These are phyloP conservation scores for Starmerella khaoyaiensis DNA, from an alignment of 805 yeast genomes.

Conservation along the genomic window DNA sequence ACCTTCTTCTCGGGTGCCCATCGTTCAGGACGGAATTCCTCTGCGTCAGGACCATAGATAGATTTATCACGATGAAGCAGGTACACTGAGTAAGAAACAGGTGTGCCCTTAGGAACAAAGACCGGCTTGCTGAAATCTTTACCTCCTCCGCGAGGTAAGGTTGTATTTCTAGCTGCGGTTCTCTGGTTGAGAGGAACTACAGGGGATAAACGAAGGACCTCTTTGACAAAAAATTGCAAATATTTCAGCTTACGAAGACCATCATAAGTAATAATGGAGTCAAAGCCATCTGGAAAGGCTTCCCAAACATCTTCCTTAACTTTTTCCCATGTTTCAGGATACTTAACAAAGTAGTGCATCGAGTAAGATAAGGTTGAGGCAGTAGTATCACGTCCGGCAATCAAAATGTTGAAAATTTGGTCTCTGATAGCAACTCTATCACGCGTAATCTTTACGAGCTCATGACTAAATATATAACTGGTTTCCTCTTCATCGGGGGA, in stretches of 20 bases:
- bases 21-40: constrained; percentile 35
- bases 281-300: constrained; percentile 21
- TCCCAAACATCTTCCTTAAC: constrained; percentile 25
- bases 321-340: constrained; percentile 30
- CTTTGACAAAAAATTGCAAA: constrained; percentile 34
- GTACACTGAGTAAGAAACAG: constrained; percentile 30
- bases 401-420: constrained; percentile 35
- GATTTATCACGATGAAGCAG: constrained; percentile 32
- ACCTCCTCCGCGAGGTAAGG: constrained; percentile 42
- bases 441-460: constrained; percentile 35
- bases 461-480: constrained; percentile 35
- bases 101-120: constrained; percentile 32
- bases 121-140: constrained; percentile 29
- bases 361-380: constrained; percentile 36
- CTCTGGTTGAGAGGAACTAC: constrained; percentile 37
- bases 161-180: constrained; percentile 32
- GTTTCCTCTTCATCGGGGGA: constrained; percentile 21
- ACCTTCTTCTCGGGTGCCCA: constrained; percentile 28
- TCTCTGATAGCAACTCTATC: constrained; percentile 35
- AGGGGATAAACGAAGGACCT: constrained; percentile 36
- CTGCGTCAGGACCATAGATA: constrained; percentile 33
- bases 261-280: constrained; percentile 28
- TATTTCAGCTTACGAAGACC: constrained; percentile 34
- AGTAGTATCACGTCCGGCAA: constrained; percentile 42
- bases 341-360: constrained; percentile 33